These are phyloP conservation scores for Diaporthe ampelina DNA, from an alignment of 2,329 filamentous ascomycete species.

Conservation along the genomic window DNA sequence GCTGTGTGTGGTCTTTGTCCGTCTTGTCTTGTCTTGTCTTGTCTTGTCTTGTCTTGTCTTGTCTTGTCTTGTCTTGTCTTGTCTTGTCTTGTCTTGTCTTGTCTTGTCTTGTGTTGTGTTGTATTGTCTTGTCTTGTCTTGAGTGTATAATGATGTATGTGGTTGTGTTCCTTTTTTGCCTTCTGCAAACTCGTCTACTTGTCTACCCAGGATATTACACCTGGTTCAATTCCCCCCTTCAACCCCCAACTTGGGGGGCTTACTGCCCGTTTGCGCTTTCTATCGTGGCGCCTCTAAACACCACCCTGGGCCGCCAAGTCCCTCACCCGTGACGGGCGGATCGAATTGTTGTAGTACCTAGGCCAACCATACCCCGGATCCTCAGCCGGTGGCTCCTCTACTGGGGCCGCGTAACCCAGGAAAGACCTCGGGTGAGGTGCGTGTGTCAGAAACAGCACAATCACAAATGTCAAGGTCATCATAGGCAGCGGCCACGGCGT, in stretches of 20 bases:
- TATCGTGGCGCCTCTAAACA: not conserved
- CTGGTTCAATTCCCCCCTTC: no score
- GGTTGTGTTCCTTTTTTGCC: not conserved
- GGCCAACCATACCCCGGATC: conserved; percentile 9
- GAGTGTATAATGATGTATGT: not conserved
- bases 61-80: not conserved
- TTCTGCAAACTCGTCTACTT: not conserved
- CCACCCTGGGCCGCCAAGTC: not conserved
- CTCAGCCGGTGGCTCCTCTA: not conserved
- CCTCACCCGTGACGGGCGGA: conserved; percentile 20
- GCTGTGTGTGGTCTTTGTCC: not conserved
- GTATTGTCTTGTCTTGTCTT: not conserved
- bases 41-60: not conserved
- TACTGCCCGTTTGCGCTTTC: not conserved
- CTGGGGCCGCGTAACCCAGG: conserved; percentile 13
- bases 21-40: not conserved
- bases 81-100: not conserved
- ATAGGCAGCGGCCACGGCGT: conserved; percentile 47
- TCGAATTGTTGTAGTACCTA: conserved; percentile 20
- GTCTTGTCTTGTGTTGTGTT: not conserved
- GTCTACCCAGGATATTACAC: not conserved
- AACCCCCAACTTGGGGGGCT: no score
- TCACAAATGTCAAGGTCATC: conserved; percentile 47
- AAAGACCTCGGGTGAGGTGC: conserved; percentile 42
- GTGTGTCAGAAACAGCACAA: conserved; percentile 44